Evolutionary conservation across 2,329 filamentous ascomycete genomes (phyloP), one percentile per base, ranked within the genome.

Genomic region (Colletotrichum costaricense): DNA sequence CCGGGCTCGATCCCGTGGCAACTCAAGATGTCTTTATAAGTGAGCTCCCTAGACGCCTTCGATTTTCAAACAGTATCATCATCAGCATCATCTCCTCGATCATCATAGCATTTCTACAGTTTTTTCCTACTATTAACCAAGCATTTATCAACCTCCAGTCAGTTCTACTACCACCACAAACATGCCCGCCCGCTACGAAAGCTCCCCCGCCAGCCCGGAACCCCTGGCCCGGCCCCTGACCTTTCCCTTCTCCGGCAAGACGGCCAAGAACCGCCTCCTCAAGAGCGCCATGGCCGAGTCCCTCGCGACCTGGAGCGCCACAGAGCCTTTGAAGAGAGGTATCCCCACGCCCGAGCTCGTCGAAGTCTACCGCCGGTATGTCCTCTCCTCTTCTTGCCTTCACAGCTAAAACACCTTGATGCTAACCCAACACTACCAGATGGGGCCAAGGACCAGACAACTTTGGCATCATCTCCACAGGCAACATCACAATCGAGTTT

Each of bases 221-320:
- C 57, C 65, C 73, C 79, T 90, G 24, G 85, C 80, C 14, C 76
- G 84, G 75, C 86, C 87, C 7, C 81, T 90, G 52, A 79, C 82
- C 16, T 89, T 88, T 72, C 79, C 82, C 46, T 89, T 89, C 78
- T 88, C 87, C 57, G 85, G 86, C 64, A 86, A 83, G 69, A 88
- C 86, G 2, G 91, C 91, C 2, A 87, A 87, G 55, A 93, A 93
- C 78, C 85, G 91, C n/a, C 91, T 93, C 77, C 80, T 93, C 75
- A 93, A 93, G 80, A 90, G 85, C 6, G 88, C 92, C 55, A 93
- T 93, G 91, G 89, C 89, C 2, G 92, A 94, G 79, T 84, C 87
- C 8, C 82, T 93, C 16, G 89, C 90, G 0, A 90, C 87, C 5
- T 93, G 90, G 89, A 85, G 89, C 71, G 83, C 87, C 7, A 85